Percentiles rank a stretch among this genome's conserved stretches.
Evolutionary conservation across 345 rosid species (phyloP).

Genomic region (Xanthoceras sorbifolium): DNA sequence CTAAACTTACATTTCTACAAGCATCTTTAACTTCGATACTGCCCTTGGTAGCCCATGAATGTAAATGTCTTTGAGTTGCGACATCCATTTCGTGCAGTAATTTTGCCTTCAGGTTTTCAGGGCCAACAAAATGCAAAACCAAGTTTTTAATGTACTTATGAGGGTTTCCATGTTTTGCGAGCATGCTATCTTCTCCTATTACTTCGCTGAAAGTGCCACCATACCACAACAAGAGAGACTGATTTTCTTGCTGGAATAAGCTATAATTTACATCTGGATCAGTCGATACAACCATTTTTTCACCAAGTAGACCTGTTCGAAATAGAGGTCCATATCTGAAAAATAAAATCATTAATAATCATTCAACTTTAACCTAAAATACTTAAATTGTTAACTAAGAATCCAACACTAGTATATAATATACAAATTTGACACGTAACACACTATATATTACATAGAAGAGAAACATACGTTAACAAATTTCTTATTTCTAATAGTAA

Average conservation of each 20-base stretch:
- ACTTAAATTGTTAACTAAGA: no score
- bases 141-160: conserved; percentile 44
- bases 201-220: conserved; percentile 33
- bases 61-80: conserved; percentile 13
- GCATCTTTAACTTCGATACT: conserved; percentile 29
- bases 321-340: conserved; percentile 50
- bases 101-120: conserved; percentile 28
- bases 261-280: conserved; percentile 41
- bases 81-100: conserved; percentile 29
- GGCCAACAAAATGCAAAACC: conserved; percentile 34
- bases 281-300: conserved; percentile 33
- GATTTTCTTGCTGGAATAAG: not conserved
- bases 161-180: conserved; percentile 25
- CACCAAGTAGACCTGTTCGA: conserved; percentile 39
- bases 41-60: conserved; percentile 1
- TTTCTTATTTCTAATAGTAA: no score
- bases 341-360: no score
- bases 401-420: no score
- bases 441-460: no score
- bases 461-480: no score
- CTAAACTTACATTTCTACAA: conserved; percentile 11
- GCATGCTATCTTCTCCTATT: conserved; percentile 32
- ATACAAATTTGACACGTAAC: no score
- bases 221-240: conserved; percentile 22
- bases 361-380: no score